Percentiles rank a stretch among this genome's conserved stretches.
phyloP scores from a whole-genome alignment of 768 basidiomycete genomes.

The Daedaleopsis nitida region DNA sequence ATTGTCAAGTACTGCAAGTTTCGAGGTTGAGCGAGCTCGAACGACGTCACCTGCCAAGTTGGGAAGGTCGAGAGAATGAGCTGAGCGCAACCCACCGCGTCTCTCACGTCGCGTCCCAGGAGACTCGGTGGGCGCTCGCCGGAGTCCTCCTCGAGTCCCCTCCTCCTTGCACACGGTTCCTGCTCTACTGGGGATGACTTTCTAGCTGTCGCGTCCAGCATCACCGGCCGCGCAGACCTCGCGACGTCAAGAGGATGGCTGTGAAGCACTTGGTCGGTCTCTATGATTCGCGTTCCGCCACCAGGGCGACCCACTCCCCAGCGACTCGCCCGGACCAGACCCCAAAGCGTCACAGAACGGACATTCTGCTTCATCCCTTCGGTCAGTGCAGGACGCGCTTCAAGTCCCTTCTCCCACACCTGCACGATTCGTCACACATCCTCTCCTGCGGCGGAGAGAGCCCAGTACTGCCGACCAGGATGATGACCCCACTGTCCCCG shows the following conservation, averaged over 20 bases:
- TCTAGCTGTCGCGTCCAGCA: background rate
- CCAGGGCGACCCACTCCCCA: background rate
- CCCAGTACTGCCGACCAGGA: conserved; percentile 21
- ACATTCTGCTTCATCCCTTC: background rate
- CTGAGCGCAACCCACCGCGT: background rate
- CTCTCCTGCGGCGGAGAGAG: conserved; percentile 24
- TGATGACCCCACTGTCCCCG: conserved; percentile 11
- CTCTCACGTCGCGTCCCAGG: background rate
- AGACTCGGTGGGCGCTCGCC: too few species aligned
- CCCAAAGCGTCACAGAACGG: background rate
- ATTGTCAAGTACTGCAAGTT: too few species aligned
- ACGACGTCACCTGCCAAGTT: background rate
- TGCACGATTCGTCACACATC: conserved; percentile 19
- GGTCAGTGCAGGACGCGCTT: background rate
- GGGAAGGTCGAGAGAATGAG: too few species aligned
- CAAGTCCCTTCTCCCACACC: conserved; percentile 2
- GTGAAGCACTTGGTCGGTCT: conserved; percentile 33
- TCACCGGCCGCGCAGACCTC: too few species aligned
- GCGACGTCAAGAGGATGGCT: conserved; percentile 22
- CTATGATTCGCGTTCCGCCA: conserved; percentile 25
- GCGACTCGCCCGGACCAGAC: background rate
- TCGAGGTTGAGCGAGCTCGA: too few species aligned
- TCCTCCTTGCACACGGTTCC: background rate
- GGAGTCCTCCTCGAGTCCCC: too few species aligned
- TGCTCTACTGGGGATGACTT: background rate